Evolutionary conservation across 1,284 basidiomycete genomes (phyloP).

Genomic region (Pholiota adiposa): DNA sequence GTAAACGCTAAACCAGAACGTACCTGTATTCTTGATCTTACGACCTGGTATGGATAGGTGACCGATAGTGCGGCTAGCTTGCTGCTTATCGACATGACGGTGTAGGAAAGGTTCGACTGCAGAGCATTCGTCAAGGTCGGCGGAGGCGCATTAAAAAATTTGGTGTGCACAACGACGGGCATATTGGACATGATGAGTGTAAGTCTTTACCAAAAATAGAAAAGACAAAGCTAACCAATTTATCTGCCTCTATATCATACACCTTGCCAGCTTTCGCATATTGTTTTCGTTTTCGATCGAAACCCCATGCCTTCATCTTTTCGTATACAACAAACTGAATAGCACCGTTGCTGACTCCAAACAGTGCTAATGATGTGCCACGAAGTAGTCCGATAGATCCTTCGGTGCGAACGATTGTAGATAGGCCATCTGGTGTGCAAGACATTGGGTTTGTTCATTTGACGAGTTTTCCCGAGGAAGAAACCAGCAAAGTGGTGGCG

Average conservation of each 20-base stretch:
- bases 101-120: conserved; percentile 92
- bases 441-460: conserved; percentile 1
- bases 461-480: not conserved
- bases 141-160: not conserved
- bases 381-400: conserved; percentile 85
- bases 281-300: conserved; percentile 72
- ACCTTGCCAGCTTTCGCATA: conserved; percentile 61
- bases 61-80: conserved; percentile 85
- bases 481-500: not conserved
- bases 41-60: conserved; percentile 98
- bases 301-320: conserved; percentile 90
- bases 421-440: conserved; percentile 71
- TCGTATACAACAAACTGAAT: conserved; percentile 98
- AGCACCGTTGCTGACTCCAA: conserved; percentile 95
- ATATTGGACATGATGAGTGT: not conserved
- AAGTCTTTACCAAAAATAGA: not conserved
- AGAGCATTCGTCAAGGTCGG: not conserved
- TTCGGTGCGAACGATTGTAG: conserved; percentile 71
- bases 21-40: conserved; percentile 93
- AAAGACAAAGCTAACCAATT: conserved; percentile 64
- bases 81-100: conserved; percentile 88
- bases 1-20: conserved; percentile 25
- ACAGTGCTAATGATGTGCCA: conserved; percentile 87
- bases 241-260: conserved; percentile 79
- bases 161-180: not conserved